Evolutionary conservation across 148 eudicot genomes (phyloP).

Genomic region (Rhododendron ferrugineum): DNA sequence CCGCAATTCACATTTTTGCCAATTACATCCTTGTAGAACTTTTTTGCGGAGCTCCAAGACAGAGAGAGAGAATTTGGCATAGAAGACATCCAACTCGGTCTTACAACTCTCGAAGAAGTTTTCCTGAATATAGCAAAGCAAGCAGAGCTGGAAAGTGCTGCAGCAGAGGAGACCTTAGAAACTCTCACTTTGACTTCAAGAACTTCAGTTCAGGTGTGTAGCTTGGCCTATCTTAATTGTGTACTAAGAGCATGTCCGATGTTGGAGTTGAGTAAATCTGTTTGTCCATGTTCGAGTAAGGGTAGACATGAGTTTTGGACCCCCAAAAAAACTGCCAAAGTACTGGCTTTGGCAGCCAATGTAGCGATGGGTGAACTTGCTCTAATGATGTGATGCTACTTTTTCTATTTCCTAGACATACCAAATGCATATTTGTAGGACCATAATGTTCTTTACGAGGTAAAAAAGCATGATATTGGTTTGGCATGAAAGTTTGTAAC

Average conservation of each 20-base stretch:
- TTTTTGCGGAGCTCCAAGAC: conserved; percentile 69
- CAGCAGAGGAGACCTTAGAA: conserved; percentile 57
- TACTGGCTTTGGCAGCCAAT: not conserved
- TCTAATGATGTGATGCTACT: not conserved
- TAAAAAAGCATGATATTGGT: not conserved
- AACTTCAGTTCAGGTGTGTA: conserved; percentile 39
- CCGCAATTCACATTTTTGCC: not conserved
- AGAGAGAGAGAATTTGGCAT: conserved; percentile 65
- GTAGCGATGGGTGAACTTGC: not conserved
- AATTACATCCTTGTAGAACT: conserved; percentile 28
- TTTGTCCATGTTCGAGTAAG: not conserved
- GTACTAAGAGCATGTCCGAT: not conserved
- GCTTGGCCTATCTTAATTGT: not conserved
- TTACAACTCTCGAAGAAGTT: conserved; percentile 92
- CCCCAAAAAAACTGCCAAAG: not conserved
- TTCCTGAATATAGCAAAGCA: conserved; percentile 73
- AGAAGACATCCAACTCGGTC: conserved; percentile 76
- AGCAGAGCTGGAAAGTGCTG: conserved; percentile 79
- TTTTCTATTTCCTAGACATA: not conserved
- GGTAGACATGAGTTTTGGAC: too few species aligned
- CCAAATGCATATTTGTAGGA: not conserved
- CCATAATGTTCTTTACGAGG: not conserved
- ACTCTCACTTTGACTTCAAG: conserved; percentile 64
- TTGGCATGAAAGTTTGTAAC: not conserved
- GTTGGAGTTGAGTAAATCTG: not conserved